A percentile compares a stretch with the other conserved stretches of the same genome.
These are phyloP conservation scores for Xylariales sp. DNA, from an alignment of 2,329 filamentous ascomycete genomes.

Conservation along the genomic window DNA sequence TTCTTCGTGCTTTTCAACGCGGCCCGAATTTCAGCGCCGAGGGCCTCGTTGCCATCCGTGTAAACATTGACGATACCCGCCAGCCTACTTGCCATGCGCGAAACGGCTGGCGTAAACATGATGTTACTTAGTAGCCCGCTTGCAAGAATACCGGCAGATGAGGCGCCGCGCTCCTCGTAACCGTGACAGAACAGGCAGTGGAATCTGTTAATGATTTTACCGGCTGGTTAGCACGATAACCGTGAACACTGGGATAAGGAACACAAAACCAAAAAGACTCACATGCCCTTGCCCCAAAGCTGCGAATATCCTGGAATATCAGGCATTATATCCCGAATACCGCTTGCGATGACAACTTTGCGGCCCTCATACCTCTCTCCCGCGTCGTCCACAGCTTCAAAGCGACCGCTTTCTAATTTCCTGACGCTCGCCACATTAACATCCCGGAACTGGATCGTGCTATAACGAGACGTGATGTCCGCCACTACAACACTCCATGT, in stretches of 20 bases:
- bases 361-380: slow-evolving; percentile 59
- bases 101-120: slow-evolving; percentile 53
- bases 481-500: not conserved
- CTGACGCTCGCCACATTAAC: slow-evolving; percentile 36
- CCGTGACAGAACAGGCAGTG: slow-evolving; percentile 72
- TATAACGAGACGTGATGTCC: slow-evolving; percentile 42
- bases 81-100: slow-evolving; percentile 58
- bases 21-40: slow-evolving; percentile 48
- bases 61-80: slow-evolving; percentile 61
- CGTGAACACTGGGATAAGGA: not conserved
- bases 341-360: slow-evolving; percentile 67
- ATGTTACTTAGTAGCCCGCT: slow-evolving; percentile 50
- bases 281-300: slow-evolving; percentile 66
- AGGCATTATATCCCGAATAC: slow-evolving; percentile 62
- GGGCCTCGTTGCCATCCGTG: slow-evolving; percentile 57
- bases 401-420: slow-evolving; percentile 36
- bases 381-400: slow-evolving; percentile 53
- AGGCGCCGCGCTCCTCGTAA: slow-evolving; percentile 64
- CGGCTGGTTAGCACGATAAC: slow-evolving; percentile 8
- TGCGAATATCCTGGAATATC: slow-evolving; percentile 65
- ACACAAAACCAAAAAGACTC: slow-evolving; percentile 40
- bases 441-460: slow-evolving; percentile 38
- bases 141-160: slow-evolving; percentile 60
- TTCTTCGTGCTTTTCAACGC: slow-evolving; percentile 47
- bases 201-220: slow-evolving; percentile 54